A percentile compares a stretch with the other conserved stretches of the same genome.
These are phyloP conservation scores for Nitzschia sp. DNA, from an alignment of 108 stramenopile species.

Conservation along the genomic window DNA sequence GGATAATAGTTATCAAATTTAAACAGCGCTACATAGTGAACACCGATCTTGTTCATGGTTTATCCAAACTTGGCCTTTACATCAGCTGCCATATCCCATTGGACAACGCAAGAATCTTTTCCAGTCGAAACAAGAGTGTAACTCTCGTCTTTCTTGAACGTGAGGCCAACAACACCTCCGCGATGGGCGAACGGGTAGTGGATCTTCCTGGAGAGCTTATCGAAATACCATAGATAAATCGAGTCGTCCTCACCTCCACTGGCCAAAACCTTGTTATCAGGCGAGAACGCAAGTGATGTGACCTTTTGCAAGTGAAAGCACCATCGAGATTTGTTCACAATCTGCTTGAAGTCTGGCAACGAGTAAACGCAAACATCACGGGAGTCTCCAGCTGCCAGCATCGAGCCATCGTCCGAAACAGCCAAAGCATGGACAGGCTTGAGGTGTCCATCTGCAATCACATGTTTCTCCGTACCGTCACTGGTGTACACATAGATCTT, in stretches of 20 bases:
- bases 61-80: slow-evolving; percentile 68
- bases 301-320: slow-evolving; percentile 83
- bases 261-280: slow-evolving; percentile 70
- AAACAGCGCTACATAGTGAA: no score
- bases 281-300: slow-evolving; percentile 68
- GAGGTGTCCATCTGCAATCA: slow-evolving; percentile 60
- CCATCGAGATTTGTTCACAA: slow-evolving; percentile 70
- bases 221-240: slow-evolving; percentile 74
- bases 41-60: not conserved
- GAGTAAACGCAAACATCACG: slow-evolving; percentile 81
- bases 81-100: slow-evolving; percentile 80
- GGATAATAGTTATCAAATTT: no score
- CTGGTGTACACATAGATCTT: slow-evolving; percentile 84
- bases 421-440: slow-evolving; percentile 84
- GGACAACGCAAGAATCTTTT: slow-evolving; percentile 80
- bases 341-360: slow-evolving; percentile 38
- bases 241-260: slow-evolving; percentile 80
- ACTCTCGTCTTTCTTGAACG: slow-evolving; percentile 41
- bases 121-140: slow-evolving; percentile 83
- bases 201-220: slow-evolving; percentile 68
- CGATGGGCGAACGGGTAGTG: slow-evolving; percentile 85
- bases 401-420: slow-evolving; percentile 76
- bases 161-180: slow-evolving; percentile 72
- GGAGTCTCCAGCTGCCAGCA: slow-evolving; percentile 83
- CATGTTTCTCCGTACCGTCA: slow-evolving; percentile 43